These are phyloP conservation scores for Didymella keratinophila DNA, from an alignment of 2,329 filamentous ascomycete genomes.

Conservation along the genomic window DNA sequence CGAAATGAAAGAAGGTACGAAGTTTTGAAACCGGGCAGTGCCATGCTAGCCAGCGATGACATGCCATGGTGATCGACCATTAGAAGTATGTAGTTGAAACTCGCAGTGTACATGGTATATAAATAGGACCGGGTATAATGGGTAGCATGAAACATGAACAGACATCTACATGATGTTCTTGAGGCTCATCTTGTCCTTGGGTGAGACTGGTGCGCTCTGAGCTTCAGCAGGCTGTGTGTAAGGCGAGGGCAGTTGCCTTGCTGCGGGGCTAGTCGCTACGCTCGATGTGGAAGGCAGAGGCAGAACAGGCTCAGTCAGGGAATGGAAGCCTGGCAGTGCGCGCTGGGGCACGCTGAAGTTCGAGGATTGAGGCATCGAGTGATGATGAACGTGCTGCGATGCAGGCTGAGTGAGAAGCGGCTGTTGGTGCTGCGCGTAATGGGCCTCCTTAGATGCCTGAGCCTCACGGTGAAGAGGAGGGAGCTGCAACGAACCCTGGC, in stretches of 20 bases:
- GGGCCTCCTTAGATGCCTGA: slow-evolving; percentile 37
- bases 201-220: slow-evolving; percentile 46
- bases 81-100: slow-evolving; percentile 25
- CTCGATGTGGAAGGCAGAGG: slow-evolving; percentile 34
- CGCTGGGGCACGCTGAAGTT: slow-evolving; percentile 36
- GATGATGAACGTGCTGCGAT: slow-evolving; percentile 42
- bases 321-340: slow-evolving; percentile 44
- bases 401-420: slow-evolving; percentile 46
- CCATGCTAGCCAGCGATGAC: slow-evolving; percentile 13
- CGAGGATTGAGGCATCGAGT: slow-evolving; percentile 41
- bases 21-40: slow-evolving; percentile 3
- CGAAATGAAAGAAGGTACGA: slow-evolving; percentile 9
- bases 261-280: slow-evolving; percentile 36
- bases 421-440: slow-evolving; percentile 29
- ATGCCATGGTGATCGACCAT: slow-evolving; percentile 13
- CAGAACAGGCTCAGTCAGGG: slow-evolving; percentile 44
- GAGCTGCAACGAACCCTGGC: slow-evolving; percentile 45
- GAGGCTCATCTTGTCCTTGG: slow-evolving; percentile 46
- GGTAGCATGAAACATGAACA: slow-evolving; percentile 32
- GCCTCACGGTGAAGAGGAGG: slow-evolving; percentile 43
- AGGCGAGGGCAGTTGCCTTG: slow-evolving; percentile 44
- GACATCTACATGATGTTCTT: slow-evolving; percentile 45
- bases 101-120: slow-evolving; percentile 18
- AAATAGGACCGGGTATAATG: slow-evolving; percentile 34
- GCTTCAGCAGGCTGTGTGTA: slow-evolving; percentile 37